These are phyloP conservation scores for Fusarium marasasianum DNA, from an alignment of 2,329 filamentous ascomycete genomes.

Conservation along the genomic window DNA sequence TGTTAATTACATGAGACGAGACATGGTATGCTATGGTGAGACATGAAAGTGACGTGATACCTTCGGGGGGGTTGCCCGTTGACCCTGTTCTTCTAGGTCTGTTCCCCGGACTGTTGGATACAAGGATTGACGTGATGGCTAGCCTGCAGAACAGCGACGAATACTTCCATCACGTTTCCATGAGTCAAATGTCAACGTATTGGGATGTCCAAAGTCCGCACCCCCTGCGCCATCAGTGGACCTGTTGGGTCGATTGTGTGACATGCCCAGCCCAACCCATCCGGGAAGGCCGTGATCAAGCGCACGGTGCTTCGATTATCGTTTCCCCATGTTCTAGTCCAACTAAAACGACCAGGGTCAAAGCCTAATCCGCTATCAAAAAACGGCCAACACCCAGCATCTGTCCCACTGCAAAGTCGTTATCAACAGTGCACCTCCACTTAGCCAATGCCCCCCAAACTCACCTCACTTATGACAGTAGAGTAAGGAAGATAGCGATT, in stretches of 20 bases:
- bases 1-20: not conserved
- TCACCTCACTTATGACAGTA: not conserved
- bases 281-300: not conserved
- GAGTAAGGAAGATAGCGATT: not conserved
- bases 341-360: not conserved
- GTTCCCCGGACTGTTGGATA: not conserved
- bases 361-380: not conserved
- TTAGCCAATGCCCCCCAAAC: not conserved
- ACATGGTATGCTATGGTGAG: too few relatives aligned
- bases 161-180: not conserved
- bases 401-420: not conserved
- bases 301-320: not conserved
- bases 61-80: not conserved
- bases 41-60: not conserved
- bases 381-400: not conserved
- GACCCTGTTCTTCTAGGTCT: not conserved
- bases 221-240: not conserved
- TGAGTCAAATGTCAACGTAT: not conserved
- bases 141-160: not conserved
- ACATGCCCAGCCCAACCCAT: not conserved
- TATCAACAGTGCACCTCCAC: constrained; percentile 4
- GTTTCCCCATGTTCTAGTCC: not conserved
- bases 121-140: not conserved
- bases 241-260: not conserved
- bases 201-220: not conserved